Percentiles rank a stretch among this genome's conserved stretches.
Evolutionary conservation across 2,329 filamentous ascomycete species (phyloP).

Genomic region (Fusarium sp.): DNA sequence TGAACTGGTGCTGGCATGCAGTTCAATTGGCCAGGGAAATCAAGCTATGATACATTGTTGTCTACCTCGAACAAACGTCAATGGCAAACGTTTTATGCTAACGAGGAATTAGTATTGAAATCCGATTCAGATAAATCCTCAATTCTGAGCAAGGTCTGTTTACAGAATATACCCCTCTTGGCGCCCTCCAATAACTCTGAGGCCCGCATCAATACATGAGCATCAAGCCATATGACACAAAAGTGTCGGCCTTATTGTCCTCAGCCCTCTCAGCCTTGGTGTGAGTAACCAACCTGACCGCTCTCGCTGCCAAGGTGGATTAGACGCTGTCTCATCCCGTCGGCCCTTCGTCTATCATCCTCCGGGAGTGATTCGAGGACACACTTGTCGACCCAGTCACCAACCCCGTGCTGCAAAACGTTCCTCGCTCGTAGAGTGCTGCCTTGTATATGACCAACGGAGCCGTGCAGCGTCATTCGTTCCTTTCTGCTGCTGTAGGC

Average conservation of each 20-base stretch:
- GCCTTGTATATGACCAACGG: conserved; percentile 72
- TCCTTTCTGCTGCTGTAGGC: conserved; percentile 71
- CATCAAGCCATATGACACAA: conserved; percentile 27
- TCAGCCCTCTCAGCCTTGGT: conserved; percentile 61
- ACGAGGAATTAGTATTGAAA: background rate
- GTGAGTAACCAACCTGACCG: conserved; percentile 74
- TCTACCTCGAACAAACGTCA: background rate
- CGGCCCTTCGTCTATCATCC: conserved; percentile 63
- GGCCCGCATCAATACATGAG: conserved; percentile 2
- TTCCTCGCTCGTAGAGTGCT: conserved; percentile 73
- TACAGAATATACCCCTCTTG: background rate
- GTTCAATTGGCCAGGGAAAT: background rate
- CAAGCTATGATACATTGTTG: background rate
- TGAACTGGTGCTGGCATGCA: background rate
- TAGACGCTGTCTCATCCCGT: conserved; percentile 73
- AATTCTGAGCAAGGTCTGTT: background rate
- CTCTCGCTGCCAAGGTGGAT: conserved; percentile 72
- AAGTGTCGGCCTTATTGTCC: conserved; percentile 13
- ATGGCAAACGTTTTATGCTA: background rate
- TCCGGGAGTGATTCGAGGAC: conserved; percentile 66
- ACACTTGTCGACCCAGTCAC: conserved; percentile 72
- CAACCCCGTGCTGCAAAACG: conserved; percentile 81
- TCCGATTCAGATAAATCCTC: background rate
- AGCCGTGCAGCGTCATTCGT: conserved; percentile 79
- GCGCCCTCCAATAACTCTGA: background rate